phyloP scores from a whole-genome alignment of 345 rosid genomes.

The Eucalyptus marginata region DNA sequence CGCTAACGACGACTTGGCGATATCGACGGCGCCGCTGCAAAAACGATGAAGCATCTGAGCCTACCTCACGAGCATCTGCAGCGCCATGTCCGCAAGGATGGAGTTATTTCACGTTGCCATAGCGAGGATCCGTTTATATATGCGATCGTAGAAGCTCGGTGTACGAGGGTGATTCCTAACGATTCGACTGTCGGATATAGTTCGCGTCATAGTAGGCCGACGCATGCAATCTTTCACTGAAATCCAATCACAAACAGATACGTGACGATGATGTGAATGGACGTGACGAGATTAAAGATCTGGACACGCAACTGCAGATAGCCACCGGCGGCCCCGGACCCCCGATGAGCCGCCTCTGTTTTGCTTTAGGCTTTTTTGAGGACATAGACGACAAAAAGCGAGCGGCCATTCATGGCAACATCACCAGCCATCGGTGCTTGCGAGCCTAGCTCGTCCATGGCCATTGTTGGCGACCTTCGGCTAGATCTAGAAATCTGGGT shows the following conservation, averaged over 20 bases:
- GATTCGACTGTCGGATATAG: neutral
- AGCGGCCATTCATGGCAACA: neutral
- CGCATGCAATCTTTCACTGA: neutral
- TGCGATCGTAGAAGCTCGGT: neutral
- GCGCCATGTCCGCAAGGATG: neutral
- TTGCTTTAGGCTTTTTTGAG: neutral
- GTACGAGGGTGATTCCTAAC: neutral
- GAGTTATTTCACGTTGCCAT: accelerated
- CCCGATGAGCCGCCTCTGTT: neutral
- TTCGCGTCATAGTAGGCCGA: neutral
- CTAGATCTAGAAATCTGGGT: neutral
- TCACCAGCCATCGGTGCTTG: neutral
- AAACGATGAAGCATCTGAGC: neutral
- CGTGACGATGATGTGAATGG: neutral
- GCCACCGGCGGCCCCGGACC: neutral
- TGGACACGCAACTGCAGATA: neutral
- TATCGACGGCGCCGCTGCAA: neutral
- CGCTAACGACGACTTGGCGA: neutral
- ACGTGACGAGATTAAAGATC: neutral
- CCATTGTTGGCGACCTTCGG: neutral
- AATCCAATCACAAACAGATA: neutral
- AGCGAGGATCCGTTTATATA: neutral
- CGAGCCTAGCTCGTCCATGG: neutral
- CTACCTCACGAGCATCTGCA: neutral
- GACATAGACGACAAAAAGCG: neutral